phyloP scores from a whole-genome alignment of 805 yeast genomes.

The Zygosaccharomyces pseudorouxii region DNA sequence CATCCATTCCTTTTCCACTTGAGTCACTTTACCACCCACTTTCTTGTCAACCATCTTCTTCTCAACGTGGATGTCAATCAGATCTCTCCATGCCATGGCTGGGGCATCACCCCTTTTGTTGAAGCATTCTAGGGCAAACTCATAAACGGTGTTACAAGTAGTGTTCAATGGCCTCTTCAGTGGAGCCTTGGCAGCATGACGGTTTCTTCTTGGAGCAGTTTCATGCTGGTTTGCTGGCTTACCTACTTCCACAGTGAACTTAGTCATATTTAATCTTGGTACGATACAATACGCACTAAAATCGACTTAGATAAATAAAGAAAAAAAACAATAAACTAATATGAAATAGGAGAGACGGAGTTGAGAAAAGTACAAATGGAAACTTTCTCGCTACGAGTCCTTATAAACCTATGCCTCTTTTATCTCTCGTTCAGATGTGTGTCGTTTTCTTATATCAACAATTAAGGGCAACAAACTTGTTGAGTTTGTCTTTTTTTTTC shows the following conservation, averaged over 20 bases:
- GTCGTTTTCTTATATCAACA: too few species aligned
- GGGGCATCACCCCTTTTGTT: conserved; percentile 48
- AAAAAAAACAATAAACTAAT: too few species aligned
- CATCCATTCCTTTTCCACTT: conserved; percentile 82
- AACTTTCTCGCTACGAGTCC: too few species aligned
- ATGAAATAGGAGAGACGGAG: too few species aligned
- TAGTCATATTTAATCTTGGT: conserved; percentile 15
- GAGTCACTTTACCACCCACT: conserved; percentile 67
- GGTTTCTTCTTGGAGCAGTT: conserved; percentile 75
- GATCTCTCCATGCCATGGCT: conserved; percentile 76
- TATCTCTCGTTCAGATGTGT: too few species aligned
- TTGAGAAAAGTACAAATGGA: too few species aligned
- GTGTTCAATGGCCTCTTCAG: conserved; percentile 59
- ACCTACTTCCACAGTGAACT: conserved; percentile 55
- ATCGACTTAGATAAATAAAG: too few species aligned
- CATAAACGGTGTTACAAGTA: conserved; percentile 65
- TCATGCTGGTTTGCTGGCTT: conserved; percentile 64
- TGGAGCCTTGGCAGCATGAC: conserved; percentile 37
- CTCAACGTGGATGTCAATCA: conserved; percentile 70
- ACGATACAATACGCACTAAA: too few species aligned
- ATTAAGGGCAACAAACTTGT: too few species aligned
- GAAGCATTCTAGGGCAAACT: conserved; percentile 59
- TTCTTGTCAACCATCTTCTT: conserved; percentile 66
- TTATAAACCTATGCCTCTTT: too few species aligned
- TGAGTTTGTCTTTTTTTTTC: too few species aligned